These are phyloP conservation scores for Gossypium mustelinum DNA, from an alignment of 345 rosid genomes.

Conservation along the genomic window DNA sequence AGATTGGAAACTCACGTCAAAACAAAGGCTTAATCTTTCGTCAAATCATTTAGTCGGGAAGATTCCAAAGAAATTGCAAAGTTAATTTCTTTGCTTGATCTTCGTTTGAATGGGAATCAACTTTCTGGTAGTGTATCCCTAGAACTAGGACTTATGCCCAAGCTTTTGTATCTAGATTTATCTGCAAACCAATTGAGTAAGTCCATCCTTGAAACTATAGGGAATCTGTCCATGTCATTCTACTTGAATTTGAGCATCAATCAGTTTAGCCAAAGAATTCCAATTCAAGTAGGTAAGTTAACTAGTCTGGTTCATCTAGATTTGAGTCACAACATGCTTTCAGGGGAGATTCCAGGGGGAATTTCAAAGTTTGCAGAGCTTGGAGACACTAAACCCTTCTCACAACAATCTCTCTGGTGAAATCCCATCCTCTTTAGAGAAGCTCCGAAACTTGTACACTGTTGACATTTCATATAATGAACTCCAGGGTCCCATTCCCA, in stretches of 20 bases:
- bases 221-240: slow-evolving; percentile 21
- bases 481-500: slow-evolving; percentile 36
- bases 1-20: slow-evolving; percentile 29
- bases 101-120: slow-evolving; percentile 24
- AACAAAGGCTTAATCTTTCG: slow-evolving; percentile 24
- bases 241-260: slow-evolving; percentile 35
- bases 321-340: too few species aligned
- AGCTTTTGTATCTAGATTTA: slow-evolving; percentile 27
- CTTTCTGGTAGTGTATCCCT: slow-evolving; percentile 24
- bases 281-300: slow-evolving; percentile 30
- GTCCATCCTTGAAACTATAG: slow-evolving; percentile 19
- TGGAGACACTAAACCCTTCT: slow-evolving; percentile 18
- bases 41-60: slow-evolving; percentile 26
- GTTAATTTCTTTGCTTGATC: slow-evolving; percentile 10
- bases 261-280: slow-evolving; percentile 24
- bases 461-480: slow-evolving; percentile 35
- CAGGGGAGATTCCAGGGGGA: too few species aligned
- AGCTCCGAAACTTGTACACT: slow-evolving; percentile 15
- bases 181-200: slow-evolving; percentile 26
- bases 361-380: too few species aligned
- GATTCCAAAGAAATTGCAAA: slow-evolving; percentile 25
- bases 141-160: slow-evolving; percentile 20
- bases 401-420: slow-evolving; percentile 34
- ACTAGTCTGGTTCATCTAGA: background rate
- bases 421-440: slow-evolving; percentile 10